Percentiles rank a stretch among this genome's conserved stretches.
phyloP scores from a whole-genome alignment of 2,329 filamentous ascomycete genomes.

The Cercospora citrullina region DNA sequence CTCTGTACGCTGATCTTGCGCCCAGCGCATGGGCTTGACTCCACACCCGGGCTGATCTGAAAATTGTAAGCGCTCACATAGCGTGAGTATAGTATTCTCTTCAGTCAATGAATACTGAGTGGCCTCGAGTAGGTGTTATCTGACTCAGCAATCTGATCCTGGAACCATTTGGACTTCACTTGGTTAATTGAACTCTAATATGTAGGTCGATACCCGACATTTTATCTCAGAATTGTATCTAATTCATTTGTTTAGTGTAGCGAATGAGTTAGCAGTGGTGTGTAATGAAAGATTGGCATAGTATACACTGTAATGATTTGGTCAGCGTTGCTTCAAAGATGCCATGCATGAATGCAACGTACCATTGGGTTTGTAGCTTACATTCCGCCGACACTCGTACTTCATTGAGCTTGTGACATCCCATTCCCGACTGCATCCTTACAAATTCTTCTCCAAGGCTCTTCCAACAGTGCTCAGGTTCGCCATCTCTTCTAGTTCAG shows the following conservation, averaged over 20 bases:
- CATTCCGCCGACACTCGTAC: no score
- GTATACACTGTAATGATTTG: neutral
- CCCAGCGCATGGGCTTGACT: no score
- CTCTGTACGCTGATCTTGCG: no score
- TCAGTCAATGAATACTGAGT: neutral
- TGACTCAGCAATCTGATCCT: neutral
- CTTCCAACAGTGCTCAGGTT: no score
- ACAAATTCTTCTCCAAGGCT: no score
- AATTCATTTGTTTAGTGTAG: neutral
- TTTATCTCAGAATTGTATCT: neutral
- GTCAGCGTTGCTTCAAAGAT: no score
- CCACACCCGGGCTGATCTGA: no score
- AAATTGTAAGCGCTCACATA: neutral
- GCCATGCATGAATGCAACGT: no score
- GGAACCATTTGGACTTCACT: neutral
- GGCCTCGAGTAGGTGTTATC: neutral
- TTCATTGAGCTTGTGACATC: no score
- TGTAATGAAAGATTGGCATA: neutral
- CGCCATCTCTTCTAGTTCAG: neutral
- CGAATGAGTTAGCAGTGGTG: neutral
- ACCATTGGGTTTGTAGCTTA: no score
- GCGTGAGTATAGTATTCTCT: neutral
- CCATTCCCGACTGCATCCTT: no score
- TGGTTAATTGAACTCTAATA: neutral
- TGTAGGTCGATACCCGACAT: neutral